phyloP scores from a whole-genome alignment of 805 yeast genomes.

The Suhomyces pyralidae region DNA sequence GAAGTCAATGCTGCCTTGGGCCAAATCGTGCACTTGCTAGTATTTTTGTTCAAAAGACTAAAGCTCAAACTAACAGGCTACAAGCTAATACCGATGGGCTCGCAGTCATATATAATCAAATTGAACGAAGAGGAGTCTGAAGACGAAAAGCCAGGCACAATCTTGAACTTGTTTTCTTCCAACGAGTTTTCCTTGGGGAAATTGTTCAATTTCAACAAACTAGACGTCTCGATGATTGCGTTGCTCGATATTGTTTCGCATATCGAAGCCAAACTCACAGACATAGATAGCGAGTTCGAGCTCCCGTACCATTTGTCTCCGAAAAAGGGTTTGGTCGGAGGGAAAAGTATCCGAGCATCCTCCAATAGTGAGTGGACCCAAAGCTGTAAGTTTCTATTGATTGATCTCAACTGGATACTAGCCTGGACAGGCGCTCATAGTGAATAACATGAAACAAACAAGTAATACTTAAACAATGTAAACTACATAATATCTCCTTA shows the following conservation, averaged over 20 bases:
- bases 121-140: constrained; percentile 20
- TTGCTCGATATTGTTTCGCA: constrained; percentile 59
- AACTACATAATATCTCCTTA: no score
- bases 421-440: constrained; percentile 55
- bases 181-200: constrained; percentile 74
- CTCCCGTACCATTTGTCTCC: constrained; percentile 68
- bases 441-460: not conserved
- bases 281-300: constrained; percentile 53
- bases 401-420: constrained; percentile 78
- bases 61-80: constrained; percentile 56
- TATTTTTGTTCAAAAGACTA: constrained; percentile 59
- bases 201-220: constrained; percentile 65
- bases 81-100: constrained; percentile 76
- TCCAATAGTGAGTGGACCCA: constrained; percentile 84
- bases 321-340: constrained; percentile 67
- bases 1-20: constrained; percentile 93
- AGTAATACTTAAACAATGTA: not conserved
- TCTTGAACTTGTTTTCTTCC: constrained; percentile 58
- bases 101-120: constrained; percentile 73
- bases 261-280: constrained; percentile 44
- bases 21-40: constrained; percentile 66
- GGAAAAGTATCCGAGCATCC: constrained; percentile 67
- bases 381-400: constrained; percentile 77
- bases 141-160: constrained; percentile 27
- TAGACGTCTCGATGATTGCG: constrained; percentile 81